A percentile compares a stretch with the other conserved stretches of the same genome.
These are phyloP conservation scores for Fagopyrum homotropicum DNA, from an alignment of 148 eudicot genomes.

Conservation along the genomic window DNA sequence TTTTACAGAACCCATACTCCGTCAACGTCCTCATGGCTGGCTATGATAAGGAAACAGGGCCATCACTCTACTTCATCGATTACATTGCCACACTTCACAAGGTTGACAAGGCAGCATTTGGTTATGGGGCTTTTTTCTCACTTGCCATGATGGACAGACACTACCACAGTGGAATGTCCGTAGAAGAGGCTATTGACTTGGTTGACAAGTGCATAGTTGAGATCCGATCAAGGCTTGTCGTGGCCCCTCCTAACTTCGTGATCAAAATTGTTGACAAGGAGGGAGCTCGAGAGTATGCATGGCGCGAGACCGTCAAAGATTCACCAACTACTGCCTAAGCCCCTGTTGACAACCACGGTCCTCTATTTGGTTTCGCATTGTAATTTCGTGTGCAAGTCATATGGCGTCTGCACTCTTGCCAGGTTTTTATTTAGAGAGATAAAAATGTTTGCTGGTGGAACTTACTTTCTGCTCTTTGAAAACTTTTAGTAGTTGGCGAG, in stretches of 20 bases:
- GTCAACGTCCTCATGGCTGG: slow-evolving; percentile 86
- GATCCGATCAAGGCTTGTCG: slow-evolving; percentile 66
- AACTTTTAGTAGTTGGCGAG: neutral
- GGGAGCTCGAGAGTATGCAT: slow-evolving; percentile 67
- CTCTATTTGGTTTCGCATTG: neutral
- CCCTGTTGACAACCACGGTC: neutral
- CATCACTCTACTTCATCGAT: slow-evolving; percentile 77
- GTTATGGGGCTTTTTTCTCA: slow-evolving; percentile 78
- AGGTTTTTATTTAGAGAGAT: neutral
- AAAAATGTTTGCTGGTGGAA: neutral
- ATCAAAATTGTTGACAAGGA: slow-evolving; percentile 78
- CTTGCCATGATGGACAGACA: slow-evolving; percentile 89
- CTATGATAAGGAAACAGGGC: slow-evolving; percentile 74
- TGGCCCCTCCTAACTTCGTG: slow-evolving; percentile 87
- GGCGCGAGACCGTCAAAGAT: slow-evolving; percentile 75
- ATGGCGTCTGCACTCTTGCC: neutral
- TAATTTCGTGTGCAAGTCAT: neutral
- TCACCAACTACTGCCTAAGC: slow-evolving; percentile 14
- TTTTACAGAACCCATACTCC: slow-evolving; percentile 64
- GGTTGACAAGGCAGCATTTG: slow-evolving; percentile 82
- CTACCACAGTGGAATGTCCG: slow-evolving; percentile 57
- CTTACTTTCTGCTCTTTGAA: neutral
- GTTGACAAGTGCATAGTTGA: slow-evolving; percentile 73
- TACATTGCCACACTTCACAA: slow-evolving; percentile 84
- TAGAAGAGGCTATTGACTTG: slow-evolving; percentile 69